Percentiles rank a stretch among this genome's conserved stretches.
phyloP scores from a whole-genome alignment of 1,139 yeast genomes.

The Magnusiomyces magnusii region DNA sequence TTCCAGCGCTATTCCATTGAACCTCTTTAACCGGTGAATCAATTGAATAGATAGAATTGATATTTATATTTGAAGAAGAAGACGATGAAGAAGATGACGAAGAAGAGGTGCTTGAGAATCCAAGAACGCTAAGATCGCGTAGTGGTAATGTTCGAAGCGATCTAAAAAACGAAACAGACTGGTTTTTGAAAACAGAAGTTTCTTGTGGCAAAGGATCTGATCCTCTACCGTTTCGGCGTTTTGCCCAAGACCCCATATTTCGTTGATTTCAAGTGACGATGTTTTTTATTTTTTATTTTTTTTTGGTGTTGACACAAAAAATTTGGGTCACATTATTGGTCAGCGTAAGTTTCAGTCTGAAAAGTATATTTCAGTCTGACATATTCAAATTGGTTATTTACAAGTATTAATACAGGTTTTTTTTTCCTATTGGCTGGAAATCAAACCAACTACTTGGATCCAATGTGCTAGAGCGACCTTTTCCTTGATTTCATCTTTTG shows the following conservation, averaged over 20 bases:
- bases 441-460: slow-evolving; percentile 28
- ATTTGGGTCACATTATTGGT: too few relatives aligned
- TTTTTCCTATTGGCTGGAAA: slow-evolving; percentile 22
- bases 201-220: neutral
- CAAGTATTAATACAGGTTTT: too few relatives aligned
- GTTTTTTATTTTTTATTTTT: too few relatives aligned
- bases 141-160: neutral
- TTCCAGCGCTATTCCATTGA: slow-evolving; percentile 28
- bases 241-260: neutral
- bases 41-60: neutral
- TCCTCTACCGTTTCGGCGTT: neutral
- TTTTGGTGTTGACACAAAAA: too few relatives aligned
- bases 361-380: too few relatives aligned
- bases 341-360: too few relatives aligned
- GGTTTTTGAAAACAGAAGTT: neutral
- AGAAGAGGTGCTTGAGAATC: neutral
- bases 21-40: slow-evolving; percentile 2
- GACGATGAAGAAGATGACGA: neutral
- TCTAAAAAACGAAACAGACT: neutral
- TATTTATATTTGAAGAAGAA: neutral
- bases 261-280: too few relatives aligned
- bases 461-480: slow-evolving; percentile 51
- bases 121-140: neutral
- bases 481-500: slow-evolving; percentile 65
- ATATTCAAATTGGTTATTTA: too few relatives aligned